phyloP scores from a whole-genome alignment of 2,329 filamentous ascomycete genomes.

The Teratosphaeria epicoccoides region DNA sequence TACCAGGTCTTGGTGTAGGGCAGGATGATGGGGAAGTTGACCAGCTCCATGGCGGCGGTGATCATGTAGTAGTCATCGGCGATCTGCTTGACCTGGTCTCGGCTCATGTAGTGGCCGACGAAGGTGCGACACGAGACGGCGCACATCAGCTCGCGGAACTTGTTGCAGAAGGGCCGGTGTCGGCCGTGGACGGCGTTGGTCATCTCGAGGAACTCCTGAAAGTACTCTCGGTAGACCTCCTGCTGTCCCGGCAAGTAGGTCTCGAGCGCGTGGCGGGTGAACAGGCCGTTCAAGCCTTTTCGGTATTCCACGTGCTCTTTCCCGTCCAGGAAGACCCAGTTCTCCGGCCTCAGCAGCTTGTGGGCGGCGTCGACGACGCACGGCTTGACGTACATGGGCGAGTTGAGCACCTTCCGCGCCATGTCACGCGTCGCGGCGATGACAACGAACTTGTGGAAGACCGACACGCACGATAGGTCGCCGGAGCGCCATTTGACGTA shows the following conservation, averaged over 20 bases:
- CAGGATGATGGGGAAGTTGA: constrained; percentile 96
- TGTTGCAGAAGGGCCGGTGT: constrained; percentile 76
- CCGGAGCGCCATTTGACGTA: constrained; percentile 86
- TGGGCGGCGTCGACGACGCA: constrained; percentile 90
- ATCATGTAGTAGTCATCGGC: constrained; percentile 95
- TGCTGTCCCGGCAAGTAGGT: constrained; percentile 86
- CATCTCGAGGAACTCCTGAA: constrained; percentile 64
- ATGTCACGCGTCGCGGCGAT: constrained; percentile 93
- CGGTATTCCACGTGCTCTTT: constrained; percentile 93
- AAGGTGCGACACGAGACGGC: constrained; percentile 95
- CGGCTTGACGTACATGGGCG: constrained; percentile 81
- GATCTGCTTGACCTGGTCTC: constrained; percentile 84
- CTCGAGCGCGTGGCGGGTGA: constrained; percentile 81
- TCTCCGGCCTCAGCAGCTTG: constrained; percentile 82
- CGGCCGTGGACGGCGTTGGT: constrained; percentile 58
- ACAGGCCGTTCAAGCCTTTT: constrained; percentile 88
- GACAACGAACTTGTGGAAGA: constrained; percentile 99
- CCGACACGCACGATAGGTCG: constrained; percentile 87
- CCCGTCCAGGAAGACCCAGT: constrained; percentile 97
- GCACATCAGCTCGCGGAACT: constrained; percentile 90
- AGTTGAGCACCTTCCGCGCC: constrained; percentile 94
- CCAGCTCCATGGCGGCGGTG: constrained; percentile 86
- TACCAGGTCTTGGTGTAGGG: constrained; percentile 96
- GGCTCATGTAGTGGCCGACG: constrained; percentile 87
- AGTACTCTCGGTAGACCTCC: constrained; percentile 81